Evolutionary conservation across 2,329 filamentous ascomycete genomes (phyloP).

Genomic region (Fusarium sp.): DNA sequence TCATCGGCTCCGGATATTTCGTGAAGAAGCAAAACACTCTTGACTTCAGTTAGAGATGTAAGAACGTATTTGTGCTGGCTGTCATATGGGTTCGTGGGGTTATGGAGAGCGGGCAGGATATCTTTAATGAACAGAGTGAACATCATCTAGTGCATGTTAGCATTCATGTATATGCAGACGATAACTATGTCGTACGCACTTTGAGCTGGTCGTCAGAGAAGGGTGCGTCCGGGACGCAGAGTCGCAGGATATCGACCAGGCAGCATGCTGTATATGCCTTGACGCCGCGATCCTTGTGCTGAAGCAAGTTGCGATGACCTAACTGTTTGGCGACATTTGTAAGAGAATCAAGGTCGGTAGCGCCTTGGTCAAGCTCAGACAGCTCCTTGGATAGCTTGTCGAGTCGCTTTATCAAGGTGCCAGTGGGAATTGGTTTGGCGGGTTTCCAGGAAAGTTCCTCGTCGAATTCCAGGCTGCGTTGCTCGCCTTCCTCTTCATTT

Average conservation of each 20-base stretch:
- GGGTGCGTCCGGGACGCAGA: slow-evolving; percentile 94
- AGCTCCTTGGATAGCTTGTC: slow-evolving; percentile 86
- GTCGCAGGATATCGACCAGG: slow-evolving; percentile 89
- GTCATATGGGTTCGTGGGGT: slow-evolving; percentile 90
- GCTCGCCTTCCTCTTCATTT: slow-evolving; percentile 44
- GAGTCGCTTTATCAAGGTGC: slow-evolving; percentile 83
- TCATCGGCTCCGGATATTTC: slow-evolving; percentile 86
- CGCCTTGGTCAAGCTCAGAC: slow-evolving; percentile 86
- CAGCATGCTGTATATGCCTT: slow-evolving; percentile 90
- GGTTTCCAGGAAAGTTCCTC: slow-evolving; percentile 91
- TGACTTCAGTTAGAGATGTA: slow-evolving; percentile 87
- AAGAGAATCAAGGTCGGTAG: slow-evolving; percentile 84
- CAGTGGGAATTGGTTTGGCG: slow-evolving; percentile 86
- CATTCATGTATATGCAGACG: not conserved
- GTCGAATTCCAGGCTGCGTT: slow-evolving; percentile 75
- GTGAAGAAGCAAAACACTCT: slow-evolving; percentile 91
- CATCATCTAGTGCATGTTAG: slow-evolving; percentile 75
- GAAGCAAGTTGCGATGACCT: slow-evolving; percentile 81
- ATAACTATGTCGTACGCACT: slow-evolving; percentile 59
- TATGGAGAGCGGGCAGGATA: slow-evolving; percentile 85
- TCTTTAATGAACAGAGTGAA: slow-evolving; percentile 88
- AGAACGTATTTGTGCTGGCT: slow-evolving; percentile 93
- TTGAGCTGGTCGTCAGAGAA: slow-evolving; percentile 92
- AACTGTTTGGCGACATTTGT: slow-evolving; percentile 86
- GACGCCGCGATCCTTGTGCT: slow-evolving; percentile 93